phyloP scores from a whole-genome alignment of 129 eudicot species.

The Dittrichia graveolens region DNA sequence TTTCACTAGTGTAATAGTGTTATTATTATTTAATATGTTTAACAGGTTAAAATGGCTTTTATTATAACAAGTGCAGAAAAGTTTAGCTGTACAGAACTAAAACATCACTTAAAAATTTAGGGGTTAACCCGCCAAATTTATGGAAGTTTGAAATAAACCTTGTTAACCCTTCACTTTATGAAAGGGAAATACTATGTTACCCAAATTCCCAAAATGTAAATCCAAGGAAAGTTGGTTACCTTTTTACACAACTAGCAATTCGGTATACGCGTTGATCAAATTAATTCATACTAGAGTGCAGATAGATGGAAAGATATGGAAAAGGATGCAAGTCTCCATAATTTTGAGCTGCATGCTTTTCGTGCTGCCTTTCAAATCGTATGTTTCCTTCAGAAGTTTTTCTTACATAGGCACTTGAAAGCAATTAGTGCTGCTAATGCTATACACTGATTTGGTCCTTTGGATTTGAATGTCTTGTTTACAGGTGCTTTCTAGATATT shows the following conservation, averaged over 20 bases:
- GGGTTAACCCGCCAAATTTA: too few species aligned
- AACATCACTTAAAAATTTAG: too few species aligned
- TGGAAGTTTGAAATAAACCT: too few species aligned
- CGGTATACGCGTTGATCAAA: neutral
- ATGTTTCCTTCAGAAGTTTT: neutral
- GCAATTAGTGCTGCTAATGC: neutral
- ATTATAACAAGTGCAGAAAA: too few species aligned
- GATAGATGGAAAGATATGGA: constrained; percentile 78
- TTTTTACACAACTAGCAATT: neutral
- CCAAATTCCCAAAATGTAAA: neutral
- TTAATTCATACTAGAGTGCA: constrained; percentile 61
- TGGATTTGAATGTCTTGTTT: constrained; percentile 6
- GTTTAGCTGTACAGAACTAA: too few species aligned
- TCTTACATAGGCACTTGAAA: neutral
- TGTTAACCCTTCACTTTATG: too few species aligned
- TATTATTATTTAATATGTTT: too few species aligned
- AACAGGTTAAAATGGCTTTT: too few species aligned
- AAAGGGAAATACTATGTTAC: neutral
- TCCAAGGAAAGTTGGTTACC: neutral
- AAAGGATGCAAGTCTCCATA: constrained; percentile 64
- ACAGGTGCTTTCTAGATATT: constrained; percentile 67
- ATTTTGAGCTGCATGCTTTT: constrained; percentile 93
- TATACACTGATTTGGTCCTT: constrained; percentile 8
- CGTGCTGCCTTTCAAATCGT: constrained; percentile 98
- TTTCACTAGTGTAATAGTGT: too few species aligned